Percentiles rank a stretch among this genome's conserved stretches.
These are phyloP conservation scores for Ceratorhiza oryzae-sativae DNA, from an alignment of 1,284 basidiomycete genomes.

Conservation along the genomic window DNA sequence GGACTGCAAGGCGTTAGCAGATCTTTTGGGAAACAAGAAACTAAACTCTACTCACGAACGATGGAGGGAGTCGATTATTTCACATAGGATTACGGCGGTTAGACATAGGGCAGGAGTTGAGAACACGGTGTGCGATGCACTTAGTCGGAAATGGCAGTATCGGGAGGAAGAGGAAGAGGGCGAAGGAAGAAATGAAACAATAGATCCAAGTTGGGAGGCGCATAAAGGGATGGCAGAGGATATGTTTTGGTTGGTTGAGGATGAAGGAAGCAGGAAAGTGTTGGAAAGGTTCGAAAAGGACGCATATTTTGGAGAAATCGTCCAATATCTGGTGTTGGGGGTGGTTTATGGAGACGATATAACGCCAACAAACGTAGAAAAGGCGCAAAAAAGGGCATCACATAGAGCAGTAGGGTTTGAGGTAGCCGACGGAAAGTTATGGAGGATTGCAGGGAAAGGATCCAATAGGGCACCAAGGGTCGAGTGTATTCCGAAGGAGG, in stretches of 20 bases:
- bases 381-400: slow-evolving; percentile 12
- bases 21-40: slow-evolving; percentile 37
- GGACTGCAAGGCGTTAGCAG: slow-evolving; percentile 44
- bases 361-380: neutral
- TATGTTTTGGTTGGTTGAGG: neutral
- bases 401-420: slow-evolving; percentile 30
- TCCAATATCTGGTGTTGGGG: slow-evolving; percentile 4
- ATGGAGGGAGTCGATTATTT: slow-evolving; percentile 41
- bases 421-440: slow-evolving; percentile 37
- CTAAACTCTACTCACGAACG: slow-evolving; percentile 22
- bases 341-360: neutral
- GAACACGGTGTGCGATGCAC: slow-evolving; percentile 43
- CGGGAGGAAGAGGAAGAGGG: slow-evolving; percentile 49
- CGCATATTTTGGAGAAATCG: neutral
- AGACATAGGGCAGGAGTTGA: slow-evolving; percentile 38
- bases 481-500: slow-evolving; percentile 45
- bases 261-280: neutral
- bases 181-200: slow-evolving; percentile 42
- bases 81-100: slow-evolving; percentile 28
- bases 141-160: slow-evolving; percentile 51
- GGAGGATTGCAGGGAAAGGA: slow-evolving; percentile 29
- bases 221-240: neutral
- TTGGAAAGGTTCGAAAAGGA: neutral
- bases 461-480: slow-evolving; percentile 31
- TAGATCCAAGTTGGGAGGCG: slow-evolving; percentile 17